Evolutionary conservation across 306 rosid genomes (phyloP), one percentile per base, ranked within the genome.

Genomic region (Prunus mume): DNA sequence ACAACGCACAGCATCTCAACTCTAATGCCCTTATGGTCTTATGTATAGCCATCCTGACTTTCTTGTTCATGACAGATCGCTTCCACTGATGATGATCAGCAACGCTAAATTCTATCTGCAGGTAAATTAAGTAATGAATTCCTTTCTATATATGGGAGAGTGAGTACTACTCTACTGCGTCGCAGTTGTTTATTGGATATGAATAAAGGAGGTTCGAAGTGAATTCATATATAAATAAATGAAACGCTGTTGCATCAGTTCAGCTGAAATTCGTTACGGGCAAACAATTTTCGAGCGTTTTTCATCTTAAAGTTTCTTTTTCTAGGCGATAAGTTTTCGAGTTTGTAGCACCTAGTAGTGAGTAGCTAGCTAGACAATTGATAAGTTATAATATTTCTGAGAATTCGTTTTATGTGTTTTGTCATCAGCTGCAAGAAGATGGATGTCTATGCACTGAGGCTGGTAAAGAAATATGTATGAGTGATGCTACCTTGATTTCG

Each of bases 61-160:
- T 90, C 45, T 47, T 85, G 66, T 38, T 87, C 50, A 79, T 84
- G 76, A 73, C 88, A 11, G 81, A 84, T 30, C 84, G 69, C 11
- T 68, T 85, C 76, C 77, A 66, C 47, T 78, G 70, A 64, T 12
- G 22, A 64, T 12, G 22, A 30, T 57, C 25, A 7, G 72, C 72
- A 34, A 15, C 76, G 72, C 15, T 19, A 68, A 38, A 43, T 38
- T 76, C 43, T 56, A 12, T 10, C 57, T 56, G 64, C 69, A 65
- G 69, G 69, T 65, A 65, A 62, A 34, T 30, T 5, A 47, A 47
- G 9, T 47, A 13, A 47, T 11, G 43, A 38, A 38, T 47, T 47
- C 3, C 13, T 11, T 10, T 10, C 52, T 47, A 12, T 47, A 47
- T 47, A 13, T 47, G 52, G 52, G 17, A 13, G 15, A 10, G 15